Percentiles rank a stretch among this genome's conserved stretches.
Evolutionary conservation across 345 rosid genomes (phyloP).

Genomic region (Mercurialis annua): DNA sequence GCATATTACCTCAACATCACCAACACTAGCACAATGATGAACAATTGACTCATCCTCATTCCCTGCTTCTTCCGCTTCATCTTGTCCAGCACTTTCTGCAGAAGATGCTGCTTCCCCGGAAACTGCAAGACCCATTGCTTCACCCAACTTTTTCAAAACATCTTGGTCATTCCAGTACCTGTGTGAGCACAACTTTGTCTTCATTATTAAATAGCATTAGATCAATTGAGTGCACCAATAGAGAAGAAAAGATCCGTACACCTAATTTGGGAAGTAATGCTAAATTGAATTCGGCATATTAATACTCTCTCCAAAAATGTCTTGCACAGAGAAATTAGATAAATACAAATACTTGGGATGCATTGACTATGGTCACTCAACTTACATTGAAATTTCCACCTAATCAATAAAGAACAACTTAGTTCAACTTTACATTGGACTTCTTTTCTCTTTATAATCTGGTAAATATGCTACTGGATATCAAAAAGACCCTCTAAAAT

Average conservation of each 20-base stretch:
- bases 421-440: neutral
- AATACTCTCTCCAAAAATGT: neutral
- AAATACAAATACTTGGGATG: neutral
- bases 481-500: neutral
- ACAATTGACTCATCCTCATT: conserved; percentile 90
- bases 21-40: conserved; percentile 86
- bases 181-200: conserved; percentile 14
- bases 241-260: neutral
- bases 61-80: conserved; percentile 66
- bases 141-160: conserved; percentile 84
- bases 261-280: neutral
- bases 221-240: conserved; percentile 7
- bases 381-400: neutral
- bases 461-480: neutral
- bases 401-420: neutral
- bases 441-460: neutral
- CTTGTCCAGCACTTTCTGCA: conserved; percentile 47
- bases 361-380: neutral
- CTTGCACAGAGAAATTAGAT: neutral
- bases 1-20: conserved; percentile 83
- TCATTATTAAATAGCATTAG: conserved; percentile 3
- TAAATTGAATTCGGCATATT: no score
- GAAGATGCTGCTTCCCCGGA: conserved; percentile 63
- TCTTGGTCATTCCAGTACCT: conserved; percentile 99
- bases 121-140: conserved; percentile 94